Evolutionary conservation across 805 yeast species (phyloP).

Genomic region (Spathaspora passalidarum): DNA sequence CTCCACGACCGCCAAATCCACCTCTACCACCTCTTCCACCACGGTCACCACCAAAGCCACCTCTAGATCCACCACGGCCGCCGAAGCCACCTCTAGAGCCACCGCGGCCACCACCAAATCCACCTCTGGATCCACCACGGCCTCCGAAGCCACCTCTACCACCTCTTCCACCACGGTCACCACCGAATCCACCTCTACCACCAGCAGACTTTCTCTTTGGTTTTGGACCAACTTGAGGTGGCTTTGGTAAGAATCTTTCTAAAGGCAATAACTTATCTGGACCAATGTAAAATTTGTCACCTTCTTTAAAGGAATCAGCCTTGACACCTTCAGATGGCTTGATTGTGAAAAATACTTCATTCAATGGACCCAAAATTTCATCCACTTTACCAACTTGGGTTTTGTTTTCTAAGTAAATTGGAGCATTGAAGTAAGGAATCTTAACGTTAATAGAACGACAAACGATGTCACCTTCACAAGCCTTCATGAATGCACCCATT

Average conservation of each 20-base stretch:
- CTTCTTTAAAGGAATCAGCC: conserved; percentile 88
- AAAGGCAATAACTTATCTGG: conserved; percentile 93
- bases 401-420: conserved; percentile 94
- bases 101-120: conserved; percentile 41
- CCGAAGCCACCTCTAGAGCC: conserved; percentile 45
- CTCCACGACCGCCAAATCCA: conserved; percentile 41
- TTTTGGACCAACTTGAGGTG: conserved; percentile 82
- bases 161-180: conserved; percentile 35
- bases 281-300: conserved; percentile 94
- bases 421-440: conserved; percentile 98
- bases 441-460: conserved; percentile 93
- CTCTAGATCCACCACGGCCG: conserved; percentile 37
- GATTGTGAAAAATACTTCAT: conserved; percentile 96
- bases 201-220: conserved; percentile 68
- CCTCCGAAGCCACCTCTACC: conserved; percentile 40
- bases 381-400: conserved; percentile 96
- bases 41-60: conserved; percentile 40
- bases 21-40: conserved; percentile 43
- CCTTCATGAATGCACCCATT: conserved; percentile 89
- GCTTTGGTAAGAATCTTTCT: conserved; percentile 96
- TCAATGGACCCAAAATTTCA: conserved; percentile 95
- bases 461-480: conserved; percentile 96
- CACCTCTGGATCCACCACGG: conserved; percentile 35
- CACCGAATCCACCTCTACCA: conserved; percentile 42
- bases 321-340: conserved; percentile 96